A percentile compares a stretch with the other conserved stretches of the same genome.
These are phyloP conservation scores for Penicillium corylophilum DNA, from an alignment of 2,329 filamentous ascomycete genomes.

Conservation along the genomic window DNA sequence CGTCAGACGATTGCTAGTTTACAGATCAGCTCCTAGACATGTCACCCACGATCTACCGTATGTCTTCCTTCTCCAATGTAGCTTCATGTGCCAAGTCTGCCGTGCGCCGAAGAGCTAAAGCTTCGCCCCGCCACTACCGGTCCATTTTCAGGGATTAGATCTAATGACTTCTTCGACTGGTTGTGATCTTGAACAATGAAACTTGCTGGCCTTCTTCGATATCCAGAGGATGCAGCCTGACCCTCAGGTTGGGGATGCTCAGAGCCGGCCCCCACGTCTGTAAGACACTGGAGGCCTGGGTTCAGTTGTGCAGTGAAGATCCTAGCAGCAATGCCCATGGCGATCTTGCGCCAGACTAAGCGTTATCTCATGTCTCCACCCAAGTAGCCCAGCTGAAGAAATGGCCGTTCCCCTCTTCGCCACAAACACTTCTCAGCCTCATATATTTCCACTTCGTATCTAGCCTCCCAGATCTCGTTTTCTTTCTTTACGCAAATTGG, in stretches of 20 bases:
- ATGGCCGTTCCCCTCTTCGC: not conserved
- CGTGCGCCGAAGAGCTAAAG: not conserved
- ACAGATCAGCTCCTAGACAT: not conserved
- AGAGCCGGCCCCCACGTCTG: not conserved
- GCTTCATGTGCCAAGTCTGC: not conserved
- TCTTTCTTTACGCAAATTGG: too few species aligned
- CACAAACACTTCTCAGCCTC: not conserved
- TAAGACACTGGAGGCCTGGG: not conserved
- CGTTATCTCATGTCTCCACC: not conserved
- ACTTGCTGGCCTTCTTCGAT: too few species aligned
- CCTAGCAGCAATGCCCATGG: not conserved
- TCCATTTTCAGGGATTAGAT: too few species aligned
- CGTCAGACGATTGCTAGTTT: too few species aligned
- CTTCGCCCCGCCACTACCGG: not conserved
- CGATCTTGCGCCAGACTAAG: not conserved
- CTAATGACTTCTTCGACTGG: too few species aligned
- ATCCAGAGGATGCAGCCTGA: too few species aligned
- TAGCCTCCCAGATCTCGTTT: not conserved
- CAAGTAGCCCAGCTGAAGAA: not conserved
- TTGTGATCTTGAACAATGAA: too few species aligned
- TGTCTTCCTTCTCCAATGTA: not conserved
- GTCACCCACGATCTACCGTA: not conserved
- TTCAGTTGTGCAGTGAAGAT: too few species aligned
- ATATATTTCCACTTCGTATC: not conserved
- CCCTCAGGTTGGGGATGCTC: not conserved